These are phyloP conservation scores for Physocladia obscura DNA, from an alignment of 192 early-diverging fungal genomes.

Conservation along the genomic window DNA sequence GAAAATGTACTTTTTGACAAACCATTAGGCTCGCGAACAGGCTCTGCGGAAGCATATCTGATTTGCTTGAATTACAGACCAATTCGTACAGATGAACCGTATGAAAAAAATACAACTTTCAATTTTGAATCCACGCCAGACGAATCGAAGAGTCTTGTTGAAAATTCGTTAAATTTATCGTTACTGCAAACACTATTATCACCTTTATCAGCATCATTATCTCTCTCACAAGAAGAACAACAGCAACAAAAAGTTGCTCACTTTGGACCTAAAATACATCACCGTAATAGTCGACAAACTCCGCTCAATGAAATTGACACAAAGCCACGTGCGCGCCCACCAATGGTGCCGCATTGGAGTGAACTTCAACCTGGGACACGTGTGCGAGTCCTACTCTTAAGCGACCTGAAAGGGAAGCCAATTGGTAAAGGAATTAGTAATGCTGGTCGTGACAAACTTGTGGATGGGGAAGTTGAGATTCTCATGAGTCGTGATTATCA, in stretches of 20 bases:
- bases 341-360: conserved; percentile 17
- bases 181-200: background rate
- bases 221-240: too few species aligned
- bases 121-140: background rate
- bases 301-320: conserved; percentile 8
- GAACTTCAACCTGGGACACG: conserved; percentile 15
- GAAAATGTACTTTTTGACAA: conserved; percentile 64
- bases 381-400: background rate
- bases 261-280: conserved; percentile 3
- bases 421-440: conserved; percentile 20
- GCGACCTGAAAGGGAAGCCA: conserved; percentile 17
- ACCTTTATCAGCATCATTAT: background rate
- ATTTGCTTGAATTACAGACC: conserved; percentile 56
- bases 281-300: background rate
- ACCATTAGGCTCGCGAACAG: conserved; percentile 64
- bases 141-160: too few species aligned
- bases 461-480: conserved; percentile 15
- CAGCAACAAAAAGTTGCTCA: background rate
- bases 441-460: conserved; percentile 8
- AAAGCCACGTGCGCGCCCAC: background rate
- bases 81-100: background rate
- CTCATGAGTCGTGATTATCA: conserved; percentile 27
- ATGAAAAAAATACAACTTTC: too few species aligned
- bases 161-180: background rate
- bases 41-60: conserved; percentile 72